Conservation (phyloP, 2,329 filamentous ascomycete species). For the Phialocephala sp. region DNA sequence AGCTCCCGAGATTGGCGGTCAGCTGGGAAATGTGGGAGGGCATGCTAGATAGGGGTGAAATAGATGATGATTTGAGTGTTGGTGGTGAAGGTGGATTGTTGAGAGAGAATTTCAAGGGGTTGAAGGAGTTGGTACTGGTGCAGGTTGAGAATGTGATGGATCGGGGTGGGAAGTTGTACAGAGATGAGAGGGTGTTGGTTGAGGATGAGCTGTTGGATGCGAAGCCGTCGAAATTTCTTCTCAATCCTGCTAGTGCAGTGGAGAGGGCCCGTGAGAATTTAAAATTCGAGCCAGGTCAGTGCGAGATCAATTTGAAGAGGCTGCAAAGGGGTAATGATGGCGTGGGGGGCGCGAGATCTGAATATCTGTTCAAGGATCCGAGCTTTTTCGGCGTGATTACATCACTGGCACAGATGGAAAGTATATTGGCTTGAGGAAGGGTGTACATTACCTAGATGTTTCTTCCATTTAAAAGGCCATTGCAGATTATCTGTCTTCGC, state of each 20-base stretch:
- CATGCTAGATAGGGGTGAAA: neutral
- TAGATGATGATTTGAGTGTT: neutral
- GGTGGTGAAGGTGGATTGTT: neutral
- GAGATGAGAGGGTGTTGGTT: neutral
- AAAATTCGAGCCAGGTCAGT: neutral
- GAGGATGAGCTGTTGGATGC: conserved; percentile 1
- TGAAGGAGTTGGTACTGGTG: neutral
- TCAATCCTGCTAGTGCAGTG: neutral
- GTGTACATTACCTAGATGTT: neutral
- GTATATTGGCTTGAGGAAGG: neutral
- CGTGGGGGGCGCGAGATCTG: neutral
- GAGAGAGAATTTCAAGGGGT: neutral
- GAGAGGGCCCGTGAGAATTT: neutral
- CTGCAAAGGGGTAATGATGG: neutral
- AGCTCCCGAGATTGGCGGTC: neutral
- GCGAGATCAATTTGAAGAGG: neutral
- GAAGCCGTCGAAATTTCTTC: neutral
- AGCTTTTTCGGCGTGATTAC: neutral
- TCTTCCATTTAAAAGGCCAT: neutral
- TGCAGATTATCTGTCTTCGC: neutral
- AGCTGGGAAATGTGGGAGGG: neutral
- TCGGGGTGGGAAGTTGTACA: neutral
- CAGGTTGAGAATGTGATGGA: neutral
- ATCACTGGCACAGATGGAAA: neutral
- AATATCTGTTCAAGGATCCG: neutral